phyloP scores from a whole-genome alignment of 805 yeast genomes.

The Kregervanrija pseudodelftensis region DNA sequence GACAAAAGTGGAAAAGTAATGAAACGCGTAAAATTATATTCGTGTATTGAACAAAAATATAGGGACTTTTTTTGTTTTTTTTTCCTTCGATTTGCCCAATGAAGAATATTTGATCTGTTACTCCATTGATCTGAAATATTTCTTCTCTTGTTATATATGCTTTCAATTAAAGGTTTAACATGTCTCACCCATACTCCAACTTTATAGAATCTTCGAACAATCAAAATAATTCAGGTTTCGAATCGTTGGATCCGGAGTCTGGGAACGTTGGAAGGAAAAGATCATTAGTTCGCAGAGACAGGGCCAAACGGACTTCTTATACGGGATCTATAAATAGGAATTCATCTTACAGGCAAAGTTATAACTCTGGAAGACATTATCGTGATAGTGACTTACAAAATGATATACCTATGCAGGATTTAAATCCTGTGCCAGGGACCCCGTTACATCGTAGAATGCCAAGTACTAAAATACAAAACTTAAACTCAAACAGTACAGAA shows the following conservation, averaged over 20 bases:
- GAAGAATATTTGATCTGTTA: too few species aligned
- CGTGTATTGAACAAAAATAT: background rate
- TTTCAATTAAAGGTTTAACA: background rate
- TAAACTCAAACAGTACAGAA: too few species aligned
- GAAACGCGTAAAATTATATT: background rate
- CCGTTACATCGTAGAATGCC: too few species aligned
- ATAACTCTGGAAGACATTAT: constrained; percentile 1
- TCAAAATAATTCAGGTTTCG: constrained; percentile 1
- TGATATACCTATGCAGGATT: constrained; percentile 4
- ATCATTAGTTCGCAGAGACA: constrained; percentile 80
- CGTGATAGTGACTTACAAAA: background rate
- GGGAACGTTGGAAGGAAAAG: constrained; percentile 41
- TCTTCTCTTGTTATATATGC: too few species aligned
- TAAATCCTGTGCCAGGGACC: background rate
- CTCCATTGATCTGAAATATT: too few species aligned
- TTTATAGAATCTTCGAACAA: constrained; percentile 2
- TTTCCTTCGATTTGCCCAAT: too few species aligned
- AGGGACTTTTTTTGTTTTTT: too few species aligned
- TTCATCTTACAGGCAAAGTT: constrained; percentile 3
- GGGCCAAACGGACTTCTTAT: constrained; percentile 35
- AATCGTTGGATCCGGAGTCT: constrained; percentile 24
- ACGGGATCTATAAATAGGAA: constrained; percentile 3
- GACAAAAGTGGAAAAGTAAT: background rate
- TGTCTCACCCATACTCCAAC: constrained; percentile 11
- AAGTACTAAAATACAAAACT: too few species aligned